phyloP scores from a whole-genome alignment of 768 basidiomycete species.

The Plicaturopsis crispa region DNA sequence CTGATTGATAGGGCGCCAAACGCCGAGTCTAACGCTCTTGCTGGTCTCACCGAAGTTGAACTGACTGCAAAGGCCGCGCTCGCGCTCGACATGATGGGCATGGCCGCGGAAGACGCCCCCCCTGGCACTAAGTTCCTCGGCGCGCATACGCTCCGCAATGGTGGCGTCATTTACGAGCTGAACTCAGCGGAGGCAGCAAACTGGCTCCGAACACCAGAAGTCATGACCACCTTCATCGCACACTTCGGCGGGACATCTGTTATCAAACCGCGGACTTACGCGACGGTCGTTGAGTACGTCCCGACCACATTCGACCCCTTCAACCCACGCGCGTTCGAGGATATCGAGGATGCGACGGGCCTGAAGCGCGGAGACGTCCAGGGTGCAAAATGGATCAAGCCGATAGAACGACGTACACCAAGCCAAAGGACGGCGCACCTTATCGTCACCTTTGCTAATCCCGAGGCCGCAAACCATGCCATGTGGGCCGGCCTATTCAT shows the following conservation, averaged over 20 bases:
- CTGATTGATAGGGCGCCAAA: no score
- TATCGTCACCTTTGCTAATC: slow-evolving; percentile 12
- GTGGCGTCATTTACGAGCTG: slow-evolving; percentile 11
- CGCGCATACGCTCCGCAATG: slow-evolving; percentile 7
- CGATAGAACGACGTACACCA: slow-evolving; percentile 3
- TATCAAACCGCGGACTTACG: slow-evolving; percentile 2
- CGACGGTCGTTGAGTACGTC: slow-evolving; percentile 15
- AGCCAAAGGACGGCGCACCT: slow-evolving; percentile 16
- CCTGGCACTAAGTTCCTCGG: slow-evolving; percentile 5
- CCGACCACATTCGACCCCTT: slow-evolving; percentile 11
- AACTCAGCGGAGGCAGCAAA: slow-evolving; percentile 4
- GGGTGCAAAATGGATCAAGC: slow-evolving; percentile 19
- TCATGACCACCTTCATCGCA: slow-evolving; percentile 6
- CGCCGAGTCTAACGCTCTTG: no score
- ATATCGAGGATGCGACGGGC: slow-evolving; percentile 11
- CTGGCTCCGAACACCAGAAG: slow-evolving; percentile 9
- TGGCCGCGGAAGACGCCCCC: background rate
- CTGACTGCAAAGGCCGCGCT: background rate
- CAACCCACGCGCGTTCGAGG: background rate
- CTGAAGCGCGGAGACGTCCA: slow-evolving; percentile 4
- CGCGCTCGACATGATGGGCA: background rate
- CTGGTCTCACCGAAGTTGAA: background rate
- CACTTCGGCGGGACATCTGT: slow-evolving; percentile 7
- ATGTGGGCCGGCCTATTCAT: slow-evolving; percentile 14
- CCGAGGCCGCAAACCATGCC: slow-evolving; percentile 15